These are phyloP conservation scores for Kodamaea sp. DNA, from an alignment of 1,139 yeast genomes.

Conservation along the genomic window DNA sequence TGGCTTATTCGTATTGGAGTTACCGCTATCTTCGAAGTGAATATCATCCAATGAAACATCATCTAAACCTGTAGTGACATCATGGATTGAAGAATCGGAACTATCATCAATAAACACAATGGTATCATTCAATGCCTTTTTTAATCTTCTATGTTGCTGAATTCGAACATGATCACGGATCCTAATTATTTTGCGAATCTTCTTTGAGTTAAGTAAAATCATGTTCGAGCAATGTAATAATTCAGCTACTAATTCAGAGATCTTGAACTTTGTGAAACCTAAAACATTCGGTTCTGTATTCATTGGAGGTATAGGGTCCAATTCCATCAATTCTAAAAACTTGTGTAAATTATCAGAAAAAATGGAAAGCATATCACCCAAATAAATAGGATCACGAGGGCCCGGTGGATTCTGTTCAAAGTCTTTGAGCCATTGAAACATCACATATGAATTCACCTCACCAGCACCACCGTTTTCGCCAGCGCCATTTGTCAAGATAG, in stretches of 20 bases:
- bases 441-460: constrained; percentile 40
- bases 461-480: constrained; percentile 30
- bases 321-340: constrained; percentile 25
- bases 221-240: constrained; percentile 47
- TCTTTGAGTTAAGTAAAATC: constrained; percentile 43
- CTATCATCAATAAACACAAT: constrained; percentile 13
- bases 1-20: neutral
- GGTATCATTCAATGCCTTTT: constrained; percentile 34
- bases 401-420: constrained; percentile 50
- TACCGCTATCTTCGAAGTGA: constrained; percentile 14
- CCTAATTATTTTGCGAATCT: constrained; percentile 32
- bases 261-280: constrained; percentile 43
- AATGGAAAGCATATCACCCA: constrained; percentile 42
- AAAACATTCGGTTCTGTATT: constrained; percentile 21
- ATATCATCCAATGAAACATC: constrained; percentile 39
- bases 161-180: constrained; percentile 36
- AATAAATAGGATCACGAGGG: constrained; percentile 42
- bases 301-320: constrained; percentile 22
- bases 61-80: constrained; percentile 37
- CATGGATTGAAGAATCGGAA: constrained; percentile 14
- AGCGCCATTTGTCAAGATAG: constrained; percentile 22
- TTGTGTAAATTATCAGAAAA: constrained; percentile 38
- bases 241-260: constrained; percentile 46
- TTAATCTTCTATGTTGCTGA: constrained; percentile 29
- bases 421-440: constrained; percentile 48